Conservation (phyloP, 805 yeast genomes). For the Pichia cephalocereana region DNA sequence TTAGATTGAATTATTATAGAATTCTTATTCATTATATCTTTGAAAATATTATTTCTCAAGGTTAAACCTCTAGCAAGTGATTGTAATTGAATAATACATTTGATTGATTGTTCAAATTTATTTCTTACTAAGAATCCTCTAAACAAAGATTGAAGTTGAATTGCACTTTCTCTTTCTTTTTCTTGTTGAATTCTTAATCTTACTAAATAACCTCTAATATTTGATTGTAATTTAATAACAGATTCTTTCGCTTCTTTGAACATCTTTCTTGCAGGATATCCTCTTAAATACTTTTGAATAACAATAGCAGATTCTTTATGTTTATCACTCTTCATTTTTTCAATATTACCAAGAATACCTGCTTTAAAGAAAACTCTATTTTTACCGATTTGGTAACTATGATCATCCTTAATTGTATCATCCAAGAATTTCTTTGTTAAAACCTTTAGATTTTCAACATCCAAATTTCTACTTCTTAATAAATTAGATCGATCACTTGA, state of each 20-base stretch:
- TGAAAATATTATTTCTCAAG: constrained; percentile 42
- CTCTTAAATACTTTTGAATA: constrained; percentile 78
- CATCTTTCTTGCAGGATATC: constrained; percentile 49
- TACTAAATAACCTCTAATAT: constrained; percentile 52
- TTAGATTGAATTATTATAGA: constrained; percentile 66
- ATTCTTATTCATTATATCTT: constrained; percentile 47
- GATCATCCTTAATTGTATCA: constrained; percentile 51
- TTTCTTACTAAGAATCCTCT: constrained; percentile 47
- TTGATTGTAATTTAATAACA: constrained; percentile 47
- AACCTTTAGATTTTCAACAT: constrained; percentile 48
- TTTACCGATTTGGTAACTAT: constrained; percentile 81
- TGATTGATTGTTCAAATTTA: constrained; percentile 25
- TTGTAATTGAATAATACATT: constrained; percentile 36
- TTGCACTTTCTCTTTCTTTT: constrained; percentile 53
- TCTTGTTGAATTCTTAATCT: constrained; percentile 49
- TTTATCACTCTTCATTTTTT: constrained; percentile 74
- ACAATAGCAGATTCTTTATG: constrained; percentile 68
- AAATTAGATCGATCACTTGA: constrained; percentile 62
- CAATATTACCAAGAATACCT: constrained; percentile 89
- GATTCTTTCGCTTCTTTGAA: constrained; percentile 48
- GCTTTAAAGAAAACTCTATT: constrained; percentile 94
- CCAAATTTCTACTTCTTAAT: constrained; percentile 39
- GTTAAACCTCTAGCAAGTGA: constrained; percentile 41
- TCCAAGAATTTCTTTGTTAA: constrained; percentile 62
- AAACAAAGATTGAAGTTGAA: constrained; percentile 55